Evolutionary conservation across 2,329 filamentous ascomycete species (phyloP).

Genomic region (Curvularia hawaiiensis): DNA sequence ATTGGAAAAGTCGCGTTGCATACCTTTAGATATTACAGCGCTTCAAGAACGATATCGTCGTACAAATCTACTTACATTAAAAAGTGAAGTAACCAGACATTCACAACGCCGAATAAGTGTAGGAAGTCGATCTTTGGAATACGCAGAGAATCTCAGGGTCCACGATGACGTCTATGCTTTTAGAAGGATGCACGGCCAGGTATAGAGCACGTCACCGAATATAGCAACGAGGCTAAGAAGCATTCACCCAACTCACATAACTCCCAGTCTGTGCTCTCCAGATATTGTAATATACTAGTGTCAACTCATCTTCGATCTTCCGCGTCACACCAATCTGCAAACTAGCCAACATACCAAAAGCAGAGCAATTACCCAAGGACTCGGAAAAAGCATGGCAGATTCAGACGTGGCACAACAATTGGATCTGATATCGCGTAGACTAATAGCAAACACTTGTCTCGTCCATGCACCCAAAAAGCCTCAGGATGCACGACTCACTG

Average conservation of each 20-base stretch:
- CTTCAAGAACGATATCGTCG: background rate
- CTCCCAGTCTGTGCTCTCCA: too few relatives aligned
- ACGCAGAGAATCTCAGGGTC: constrained; percentile 16
- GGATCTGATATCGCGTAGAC: constrained; percentile 9
- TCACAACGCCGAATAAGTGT: background rate
- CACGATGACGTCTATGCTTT: constrained; percentile 31
- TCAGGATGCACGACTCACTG: constrained; percentile 18
- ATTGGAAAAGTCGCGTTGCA: constrained; percentile 9
- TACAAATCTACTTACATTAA: background rate
- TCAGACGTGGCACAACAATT: constrained; percentile 11
- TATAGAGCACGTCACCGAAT: constrained; percentile 14
- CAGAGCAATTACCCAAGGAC: background rate
- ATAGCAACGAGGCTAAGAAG: constrained; percentile 2
- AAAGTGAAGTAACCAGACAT: background rate
- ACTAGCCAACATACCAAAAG: background rate
- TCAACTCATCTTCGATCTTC: background rate
- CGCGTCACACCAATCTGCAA: too few relatives aligned
- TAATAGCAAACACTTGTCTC: constrained; percentile 23
- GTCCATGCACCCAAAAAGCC: constrained; percentile 21
- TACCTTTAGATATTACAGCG: constrained; percentile 8
- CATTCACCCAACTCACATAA: background rate
- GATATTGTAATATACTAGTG: background rate
- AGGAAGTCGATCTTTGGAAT: background rate
- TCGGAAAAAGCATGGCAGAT: background rate
- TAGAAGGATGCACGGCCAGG: background rate